Percentiles rank a stretch among this genome's conserved stretches.
phyloP scores from a whole-genome alignment of 768 basidiomycete species.

The Suillus bovinus region DNA sequence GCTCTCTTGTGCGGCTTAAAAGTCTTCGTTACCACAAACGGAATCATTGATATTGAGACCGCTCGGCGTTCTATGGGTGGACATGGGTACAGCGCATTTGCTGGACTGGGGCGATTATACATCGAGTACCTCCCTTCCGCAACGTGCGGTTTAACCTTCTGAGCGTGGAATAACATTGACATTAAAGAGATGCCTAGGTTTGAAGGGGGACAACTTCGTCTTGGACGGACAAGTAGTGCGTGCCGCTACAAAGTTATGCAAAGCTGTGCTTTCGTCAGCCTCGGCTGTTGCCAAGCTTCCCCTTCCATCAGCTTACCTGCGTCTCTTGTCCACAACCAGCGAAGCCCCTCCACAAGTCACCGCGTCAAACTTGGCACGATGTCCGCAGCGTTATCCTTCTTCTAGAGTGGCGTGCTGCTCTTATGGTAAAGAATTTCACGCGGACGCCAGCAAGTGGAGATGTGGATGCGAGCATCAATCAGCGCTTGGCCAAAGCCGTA shows the following conservation, averaged over 20 bases:
- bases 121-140: slow-evolving; percentile 64
- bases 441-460: slow-evolving; percentile 33
- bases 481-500: slow-evolving; percentile 60
- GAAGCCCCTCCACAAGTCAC: slow-evolving; percentile 20
- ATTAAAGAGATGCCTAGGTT: slow-evolving; percentile 41
- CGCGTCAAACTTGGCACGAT: slow-evolving; percentile 37
- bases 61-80: slow-evolving; percentile 75
- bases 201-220: slow-evolving; percentile 81
- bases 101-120: slow-evolving; percentile 65
- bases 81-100: slow-evolving; percentile 71
- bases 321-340: slow-evolving; percentile 39
- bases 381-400: slow-evolving; percentile 43
- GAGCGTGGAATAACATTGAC: not conserved
- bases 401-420: slow-evolving; percentile 67
- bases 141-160: slow-evolving; percentile 46
- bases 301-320: slow-evolving; percentile 46
- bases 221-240: slow-evolving; percentile 75
- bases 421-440: slow-evolving; percentile 44
- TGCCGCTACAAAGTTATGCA: slow-evolving; percentile 63
- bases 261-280: slow-evolving; percentile 44
- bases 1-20: slow-evolving; percentile 72
- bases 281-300: slow-evolving; percentile 22
- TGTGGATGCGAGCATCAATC: slow-evolving; percentile 54
- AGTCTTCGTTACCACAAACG: slow-evolving; percentile 51
- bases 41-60: slow-evolving; percentile 59